phyloP scores from a whole-genome alignment of 768 basidiomycete genomes.

The Coprinopsis cinerea region DNA sequence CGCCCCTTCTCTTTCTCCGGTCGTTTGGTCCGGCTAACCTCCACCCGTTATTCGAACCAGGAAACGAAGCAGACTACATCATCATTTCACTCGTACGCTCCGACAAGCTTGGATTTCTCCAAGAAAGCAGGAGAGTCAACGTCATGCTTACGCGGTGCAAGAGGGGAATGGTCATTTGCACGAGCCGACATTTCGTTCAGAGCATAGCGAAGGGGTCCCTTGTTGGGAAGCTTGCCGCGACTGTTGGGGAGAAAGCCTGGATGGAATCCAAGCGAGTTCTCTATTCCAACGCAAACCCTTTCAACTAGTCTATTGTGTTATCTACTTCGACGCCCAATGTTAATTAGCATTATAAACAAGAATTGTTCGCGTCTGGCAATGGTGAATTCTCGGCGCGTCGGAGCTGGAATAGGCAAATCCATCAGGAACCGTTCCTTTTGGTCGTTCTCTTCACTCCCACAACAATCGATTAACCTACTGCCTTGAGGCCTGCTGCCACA shows the following conservation, averaged over 20 bases:
- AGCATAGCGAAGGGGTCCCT: constrained; percentile 26
- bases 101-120: constrained; percentile 45
- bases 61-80: constrained; percentile 58
- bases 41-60: constrained; percentile 35
- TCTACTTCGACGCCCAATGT: neutral
- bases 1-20: neutral
- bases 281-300: constrained; percentile 8
- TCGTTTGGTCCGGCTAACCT: neutral
- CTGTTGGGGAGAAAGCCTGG: constrained; percentile 18
- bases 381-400: too few species aligned
- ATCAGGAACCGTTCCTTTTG: neutral
- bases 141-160: constrained; percentile 75
- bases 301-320: neutral
- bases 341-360: neutral
- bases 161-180: constrained; percentile 59
- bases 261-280: constrained; percentile 9
- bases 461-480: constrained; percentile 1
- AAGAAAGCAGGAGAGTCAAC: constrained; percentile 54
- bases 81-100: constrained; percentile 15
- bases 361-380: too few species aligned
- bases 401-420: neutral
- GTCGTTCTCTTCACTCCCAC: neutral
- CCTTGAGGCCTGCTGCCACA: constrained; percentile 5
- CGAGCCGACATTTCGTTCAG: constrained; percentile 47
- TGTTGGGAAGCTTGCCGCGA: constrained; percentile 25